These are phyloP conservation scores for Lactarius tabidus DNA, from an alignment of 768 basidiomycete species.

Conservation along the genomic window DNA sequence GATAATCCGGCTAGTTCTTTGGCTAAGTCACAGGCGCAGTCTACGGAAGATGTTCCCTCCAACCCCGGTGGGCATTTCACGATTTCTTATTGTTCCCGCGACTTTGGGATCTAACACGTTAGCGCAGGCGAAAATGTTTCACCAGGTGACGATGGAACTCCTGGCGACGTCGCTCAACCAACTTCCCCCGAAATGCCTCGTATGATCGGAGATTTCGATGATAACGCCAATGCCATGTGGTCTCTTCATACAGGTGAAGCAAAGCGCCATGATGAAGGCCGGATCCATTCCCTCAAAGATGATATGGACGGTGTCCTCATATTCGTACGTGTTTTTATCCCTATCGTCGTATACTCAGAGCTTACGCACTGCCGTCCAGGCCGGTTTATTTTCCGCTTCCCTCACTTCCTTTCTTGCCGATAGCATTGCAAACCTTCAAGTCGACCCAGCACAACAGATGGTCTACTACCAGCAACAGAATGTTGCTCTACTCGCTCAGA, in stretches of 20 bases:
- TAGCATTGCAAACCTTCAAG: slow-evolving; percentile 6
- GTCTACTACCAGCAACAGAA: slow-evolving; percentile 1
- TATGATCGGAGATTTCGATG: background rate
- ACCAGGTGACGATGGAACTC: background rate
- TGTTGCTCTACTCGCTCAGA: slow-evolving; percentile 7
- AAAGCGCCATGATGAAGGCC: background rate
- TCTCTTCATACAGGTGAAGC: background rate
- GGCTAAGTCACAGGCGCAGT: background rate
- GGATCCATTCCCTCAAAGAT: background rate
- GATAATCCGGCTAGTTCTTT: background rate
- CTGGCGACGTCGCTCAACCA: background rate
- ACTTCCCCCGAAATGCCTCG: background rate
- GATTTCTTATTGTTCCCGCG: background rate
- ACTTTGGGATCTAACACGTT: background rate
- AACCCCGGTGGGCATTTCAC: background rate
- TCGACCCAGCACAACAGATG: background rate
- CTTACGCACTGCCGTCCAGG: background rate
- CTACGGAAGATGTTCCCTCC: background rate
- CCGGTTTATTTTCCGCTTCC: slow-evolving; percentile 14
- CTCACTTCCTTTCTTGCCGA: slow-evolving; percentile 5
- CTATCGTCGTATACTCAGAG: background rate
- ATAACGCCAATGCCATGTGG: background rate
- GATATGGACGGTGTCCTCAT: background rate
- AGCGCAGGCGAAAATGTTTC: background rate
- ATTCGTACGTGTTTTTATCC: background rate